These are phyloP conservation scores for Leccinum aurantiacum DNA, from an alignment of 768 basidiomycete species.

Conservation along the genomic window DNA sequence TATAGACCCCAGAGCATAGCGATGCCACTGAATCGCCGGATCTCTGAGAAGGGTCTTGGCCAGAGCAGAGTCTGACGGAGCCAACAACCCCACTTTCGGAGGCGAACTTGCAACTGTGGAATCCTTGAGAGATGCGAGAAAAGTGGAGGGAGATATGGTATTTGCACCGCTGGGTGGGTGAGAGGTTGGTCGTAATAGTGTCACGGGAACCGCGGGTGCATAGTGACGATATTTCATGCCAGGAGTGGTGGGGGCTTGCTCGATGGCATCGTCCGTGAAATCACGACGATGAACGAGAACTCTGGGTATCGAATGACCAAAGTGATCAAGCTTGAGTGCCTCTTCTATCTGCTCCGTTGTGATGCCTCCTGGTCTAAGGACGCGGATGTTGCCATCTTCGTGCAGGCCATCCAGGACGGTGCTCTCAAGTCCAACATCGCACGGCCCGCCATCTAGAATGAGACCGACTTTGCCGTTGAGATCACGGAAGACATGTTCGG, in stretches of 20 bases:
- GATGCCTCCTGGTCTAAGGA: slow-evolving; percentile 89
- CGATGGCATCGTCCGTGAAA: slow-evolving; percentile 66
- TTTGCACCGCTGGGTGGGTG: slow-evolving; percentile 38
- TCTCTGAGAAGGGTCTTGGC: slow-evolving; percentile 27
- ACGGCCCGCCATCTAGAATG: slow-evolving; percentile 91
- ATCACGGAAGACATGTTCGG: slow-evolving; percentile 81
- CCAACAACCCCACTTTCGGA: slow-evolving; percentile 64
- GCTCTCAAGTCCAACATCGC: slow-evolving; percentile 90
- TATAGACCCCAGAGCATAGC: slow-evolving; percentile 50
- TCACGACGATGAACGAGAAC: slow-evolving; percentile 82
- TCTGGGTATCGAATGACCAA: slow-evolving; percentile 42
- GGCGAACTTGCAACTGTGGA: slow-evolving; percentile 6
- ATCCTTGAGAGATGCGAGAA: slow-evolving; percentile 46
- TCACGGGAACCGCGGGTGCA: slow-evolving; percentile 85
- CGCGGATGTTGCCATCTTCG: slow-evolving; percentile 69
- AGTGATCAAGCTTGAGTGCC: slow-evolving; percentile 46
- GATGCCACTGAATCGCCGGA: slow-evolving; percentile 52
- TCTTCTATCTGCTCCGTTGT: slow-evolving; percentile 84
- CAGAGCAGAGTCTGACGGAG: slow-evolving; percentile 56
- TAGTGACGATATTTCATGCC: slow-evolving; percentile 99
- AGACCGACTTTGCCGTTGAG: slow-evolving; percentile 69
- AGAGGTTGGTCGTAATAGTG: slow-evolving; percentile 60
- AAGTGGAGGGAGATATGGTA: slow-evolving; percentile 33
- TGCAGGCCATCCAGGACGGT: slow-evolving; percentile 91
- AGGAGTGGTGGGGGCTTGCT: slow-evolving; percentile 86